Evolutionary conservation across 139 green algal species (phyloP), one percentile per base, ranked within the genome.

Genomic region (Chlamydomonas schloesseri): DNA sequence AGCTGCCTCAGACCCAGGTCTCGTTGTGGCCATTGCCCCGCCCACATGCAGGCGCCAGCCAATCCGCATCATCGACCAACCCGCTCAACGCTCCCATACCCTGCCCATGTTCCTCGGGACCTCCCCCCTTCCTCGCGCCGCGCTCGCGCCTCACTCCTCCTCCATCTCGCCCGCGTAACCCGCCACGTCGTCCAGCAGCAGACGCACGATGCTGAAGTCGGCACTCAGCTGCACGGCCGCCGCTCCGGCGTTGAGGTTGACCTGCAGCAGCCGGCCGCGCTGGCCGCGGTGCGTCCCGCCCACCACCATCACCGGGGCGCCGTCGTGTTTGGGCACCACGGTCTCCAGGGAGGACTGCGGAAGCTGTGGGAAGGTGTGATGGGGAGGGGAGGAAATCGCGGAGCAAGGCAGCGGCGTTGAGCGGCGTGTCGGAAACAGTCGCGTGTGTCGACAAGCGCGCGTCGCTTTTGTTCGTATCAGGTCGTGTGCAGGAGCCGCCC

Each of bases 141-240:
- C 24, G 2, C 24, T 21, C 29, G 1, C 65, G n/a, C n/a, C n/a
- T 18, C n/a, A 70, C 13, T 89, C 78, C 18, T 92, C 89, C 17
- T 92, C 90, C 68, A 91, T 77, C 18, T 72, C 65, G 20, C 92
- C 94, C 26, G 77, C 62, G 60, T 91, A 96, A 65, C 93, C 90
- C 11, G 88, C 82, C 79, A 97, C 84, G 33, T 97, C 91, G 83
- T 97, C 95, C 77, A 97, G 89, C 78, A 91, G 28, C 71, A 97
- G 68, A 67, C 93, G 90, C 64, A 93, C 87, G 36, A 97, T 79
- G 26, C n/a, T 83, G 53, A 94, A 86, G 82, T 97, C 94, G 24
- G 76, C 73, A 13, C 67, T 71, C 76, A 98, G 75, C 90, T 97
- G 95, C 88, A 98, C 90, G 37, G 94, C 94, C 36, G 91, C 93